phyloP scores from a whole-genome alignment of 768 basidiomycete genomes.

The Cubamyces lactineus region DNA sequence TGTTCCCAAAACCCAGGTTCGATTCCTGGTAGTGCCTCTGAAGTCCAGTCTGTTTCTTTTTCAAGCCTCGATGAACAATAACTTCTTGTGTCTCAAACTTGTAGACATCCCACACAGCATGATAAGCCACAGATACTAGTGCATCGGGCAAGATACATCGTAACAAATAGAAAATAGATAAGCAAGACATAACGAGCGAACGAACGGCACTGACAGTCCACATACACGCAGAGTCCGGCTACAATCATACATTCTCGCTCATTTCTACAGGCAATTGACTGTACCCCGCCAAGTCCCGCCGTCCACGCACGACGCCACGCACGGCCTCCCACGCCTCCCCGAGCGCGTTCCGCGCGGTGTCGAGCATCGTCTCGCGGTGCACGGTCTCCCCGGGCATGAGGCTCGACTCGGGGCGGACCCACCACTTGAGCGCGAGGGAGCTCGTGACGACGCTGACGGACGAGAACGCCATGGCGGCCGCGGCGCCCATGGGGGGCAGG shows the following conservation, averaged over 20 bases:
- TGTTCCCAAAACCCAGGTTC: slow-evolving; percentile 24
- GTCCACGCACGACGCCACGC: slow-evolving; percentile 45
- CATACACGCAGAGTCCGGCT: neutral
- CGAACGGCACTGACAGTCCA: neutral
- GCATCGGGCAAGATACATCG: neutral
- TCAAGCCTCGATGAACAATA: no score
- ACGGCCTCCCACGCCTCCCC: slow-evolving; percentile 48
- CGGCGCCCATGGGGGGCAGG: slow-evolving; percentile 97
- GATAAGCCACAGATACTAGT: neutral
- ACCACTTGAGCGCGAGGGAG: slow-evolving; percentile 84
- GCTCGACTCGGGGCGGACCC: slow-evolving; percentile 71
- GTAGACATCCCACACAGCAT: neutral
- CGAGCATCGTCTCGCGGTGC: slow-evolving; percentile 42
- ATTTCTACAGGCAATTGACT: slow-evolving; percentile 70
- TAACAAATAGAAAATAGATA: neutral
- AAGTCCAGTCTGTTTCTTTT: neutral
- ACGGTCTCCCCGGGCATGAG: slow-evolving; percentile 65
- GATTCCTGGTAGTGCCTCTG: slow-evolving; percentile 23
- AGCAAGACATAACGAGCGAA: neutral
- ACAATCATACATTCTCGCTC: slow-evolving; percentile 30
- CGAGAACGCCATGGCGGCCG: slow-evolving; percentile 98
- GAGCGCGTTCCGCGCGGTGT: slow-evolving; percentile 46
- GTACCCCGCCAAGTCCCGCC: slow-evolving; percentile 56
- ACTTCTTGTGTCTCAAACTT: neutral
- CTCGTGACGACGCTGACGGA: slow-evolving; percentile 94